phyloP scores from a whole-genome alignment of 805 yeast genomes.

The Candida yuanshanica region DNA sequence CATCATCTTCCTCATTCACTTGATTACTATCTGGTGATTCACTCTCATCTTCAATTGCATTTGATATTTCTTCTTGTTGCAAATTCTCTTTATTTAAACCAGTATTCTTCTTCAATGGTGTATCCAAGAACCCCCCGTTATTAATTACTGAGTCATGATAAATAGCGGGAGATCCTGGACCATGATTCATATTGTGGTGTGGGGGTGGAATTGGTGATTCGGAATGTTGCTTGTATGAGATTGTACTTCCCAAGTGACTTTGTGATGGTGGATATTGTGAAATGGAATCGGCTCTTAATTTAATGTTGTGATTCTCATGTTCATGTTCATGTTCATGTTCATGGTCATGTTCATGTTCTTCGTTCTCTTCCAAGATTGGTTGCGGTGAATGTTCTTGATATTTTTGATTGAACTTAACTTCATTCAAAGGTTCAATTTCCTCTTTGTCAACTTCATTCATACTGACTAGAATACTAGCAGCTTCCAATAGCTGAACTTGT shows the following conservation, averaged over 20 bases:
- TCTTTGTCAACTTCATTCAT: conserved; percentile 15
- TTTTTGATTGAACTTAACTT: conserved; percentile 10
- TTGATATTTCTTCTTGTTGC: conserved; percentile 9
- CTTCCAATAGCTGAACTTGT: conserved; percentile 22
- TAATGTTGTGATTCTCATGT: conserved; percentile 5
- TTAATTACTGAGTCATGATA: not conserved
- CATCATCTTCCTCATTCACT: conserved; percentile 18
- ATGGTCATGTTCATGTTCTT: conserved; percentile 5
- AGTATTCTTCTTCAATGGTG: conserved; percentile 13
- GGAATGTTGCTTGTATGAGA: not conserved
- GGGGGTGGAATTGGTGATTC: not conserved
- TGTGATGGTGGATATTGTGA: conserved; percentile 41
- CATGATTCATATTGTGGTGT: conserved; percentile 2
- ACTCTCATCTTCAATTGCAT: conserved; percentile 9
- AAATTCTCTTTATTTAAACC: conserved; percentile 4
- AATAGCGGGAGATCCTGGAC: conserved; percentile 4
- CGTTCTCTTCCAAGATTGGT: conserved; percentile 6
- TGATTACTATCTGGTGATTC: not conserved
- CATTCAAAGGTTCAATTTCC: not conserved
- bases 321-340: conserved; percentile 6
- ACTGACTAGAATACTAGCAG: conserved; percentile 21
- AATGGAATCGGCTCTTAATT: conserved; percentile 35
- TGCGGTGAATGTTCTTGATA: conserved; percentile 13
- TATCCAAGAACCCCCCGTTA: conserved; percentile 31
- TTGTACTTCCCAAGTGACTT: not conserved